Conservation (phyloP, 768 basidiomycete genomes). For the Leucosporidium creatinivorum region DNA sequence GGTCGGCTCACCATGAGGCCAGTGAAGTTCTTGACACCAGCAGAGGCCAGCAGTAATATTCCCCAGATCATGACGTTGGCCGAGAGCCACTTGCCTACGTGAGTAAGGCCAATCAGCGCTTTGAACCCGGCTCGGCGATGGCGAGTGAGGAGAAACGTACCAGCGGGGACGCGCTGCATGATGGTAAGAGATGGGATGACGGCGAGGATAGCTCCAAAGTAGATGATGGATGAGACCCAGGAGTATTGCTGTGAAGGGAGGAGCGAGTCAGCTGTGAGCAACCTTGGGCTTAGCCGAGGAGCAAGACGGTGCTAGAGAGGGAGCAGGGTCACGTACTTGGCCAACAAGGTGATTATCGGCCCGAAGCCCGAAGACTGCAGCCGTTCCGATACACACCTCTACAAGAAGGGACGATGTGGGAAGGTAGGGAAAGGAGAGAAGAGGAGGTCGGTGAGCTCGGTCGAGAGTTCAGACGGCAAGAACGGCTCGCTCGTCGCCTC, state of each 20-base stretch:
- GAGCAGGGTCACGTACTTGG: conserved; percentile 11
- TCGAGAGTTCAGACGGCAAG: too few relatives aligned
- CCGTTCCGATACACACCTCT: conserved; percentile 36
- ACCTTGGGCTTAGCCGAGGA: too few relatives aligned
- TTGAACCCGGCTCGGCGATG: too few relatives aligned
- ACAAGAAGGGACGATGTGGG: too few relatives aligned
- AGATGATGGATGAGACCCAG: conserved; percentile 14
- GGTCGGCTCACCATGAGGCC: conserved; percentile 4
- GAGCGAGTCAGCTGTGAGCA: not conserved
- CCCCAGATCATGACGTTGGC: conserved; percentile 35
- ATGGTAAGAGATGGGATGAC: conserved; percentile 26
- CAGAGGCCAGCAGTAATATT: conserved; percentile 26
- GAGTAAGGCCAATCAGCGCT: not conserved
- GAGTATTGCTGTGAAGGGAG: conserved; percentile 2
- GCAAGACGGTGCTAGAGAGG: not conserved
- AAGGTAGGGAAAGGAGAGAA: conserved; percentile 30
- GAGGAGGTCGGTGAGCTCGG: too few relatives aligned
- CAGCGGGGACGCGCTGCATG: conserved; percentile 17
- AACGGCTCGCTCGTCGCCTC: too few relatives aligned
- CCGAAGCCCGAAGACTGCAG: conserved; percentile 34
- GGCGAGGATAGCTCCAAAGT: conserved; percentile 13
- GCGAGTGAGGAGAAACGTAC: too few relatives aligned
- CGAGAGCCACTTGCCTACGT: conserved; percentile 26
- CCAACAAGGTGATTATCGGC: conserved; percentile 34
- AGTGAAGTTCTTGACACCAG: conserved; percentile 27